Base-by-base conservation (phyloP, 352 stramenopile species). In the Globisporangium sylvaticum region DNA sequence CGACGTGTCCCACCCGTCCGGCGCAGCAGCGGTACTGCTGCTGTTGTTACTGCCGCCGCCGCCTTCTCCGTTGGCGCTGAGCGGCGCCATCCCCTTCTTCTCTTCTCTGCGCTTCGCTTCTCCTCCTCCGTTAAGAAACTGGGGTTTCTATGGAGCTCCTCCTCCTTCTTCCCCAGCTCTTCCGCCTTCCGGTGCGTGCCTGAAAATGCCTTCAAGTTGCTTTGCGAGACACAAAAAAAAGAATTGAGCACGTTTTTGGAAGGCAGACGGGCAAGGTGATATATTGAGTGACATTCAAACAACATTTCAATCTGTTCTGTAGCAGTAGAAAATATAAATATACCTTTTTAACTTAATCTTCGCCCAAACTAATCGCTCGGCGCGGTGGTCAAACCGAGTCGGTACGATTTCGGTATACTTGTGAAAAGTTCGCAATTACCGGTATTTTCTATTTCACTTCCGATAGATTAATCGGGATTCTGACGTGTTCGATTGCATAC, bases 1-100 rank as follows among this genome's bases (percentile, higher is more conserved):
- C 3, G 80, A 71, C 15, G 76, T 70, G 61, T 81, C 75, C 83
- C 83, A 91, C 53, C 72, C 68, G 56, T 88, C 73, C 54, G 39
- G 15, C 1, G 15, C 31, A 32, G n/a, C 37, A 58, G 4, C 55
- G 8, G 6, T 67, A 29, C 1, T 48, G 27, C 14, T 37, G 37
- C 39, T 22, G 39, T 14, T 25, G 44, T 29, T 4, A n/a, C 20
- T 24, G 29, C 42, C 8, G 14, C 12, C 34, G 12, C 9, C 14
- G 8, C 18, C 12, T 27, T 37, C 34, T 32, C n/a, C 29, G 29
- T 24, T 25, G 27, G 54, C 20, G 20, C 25, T 14, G 6, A 59
- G 54, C 54, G 54, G 60, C 4, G 39, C 39, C 44, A 53, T 56
- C 12, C 4, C 37, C 37, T 15, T 57, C 52, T 29, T 20, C 29